Evolutionary conservation across 139 green algal species (phyloP), one percentile per base, ranked within the genome.

Genomic region (Micractinium conductrix): DNA sequence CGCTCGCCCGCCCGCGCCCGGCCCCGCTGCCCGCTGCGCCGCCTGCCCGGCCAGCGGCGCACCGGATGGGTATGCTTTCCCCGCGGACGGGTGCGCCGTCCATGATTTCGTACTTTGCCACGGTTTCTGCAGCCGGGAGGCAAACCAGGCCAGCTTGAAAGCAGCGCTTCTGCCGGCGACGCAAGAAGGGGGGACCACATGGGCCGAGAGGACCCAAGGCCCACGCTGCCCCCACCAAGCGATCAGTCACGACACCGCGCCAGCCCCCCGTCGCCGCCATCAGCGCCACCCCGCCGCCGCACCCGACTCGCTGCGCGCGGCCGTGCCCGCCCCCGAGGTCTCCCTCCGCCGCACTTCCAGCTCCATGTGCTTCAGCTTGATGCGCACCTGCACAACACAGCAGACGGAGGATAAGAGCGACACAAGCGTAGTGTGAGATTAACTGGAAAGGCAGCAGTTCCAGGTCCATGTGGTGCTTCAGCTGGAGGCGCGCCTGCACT

Each of bases 281-380:
- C n/a, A n/a, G 38, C 24, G 60, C 63, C 6, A 30, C 63, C n/a
- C 10, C n/a, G 4, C n/a, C 63, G 37, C 2, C 75, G 30, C 38
- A 82, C 76, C 76, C 38, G 76, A 82, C 87, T 99, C 96, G 80
- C 84, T 98, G 85, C 99, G 96, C 68, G 93, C 92, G n/a, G 88
- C 88, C 62, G 83, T 88, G 35, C 95, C 95, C 0, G 84, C 89
- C n/a, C 96, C 96, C 2, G 90, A 95, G 37, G 96, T 98, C 89
- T 99, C 97, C 30, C 95, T 89, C 40, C 97, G 91, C 70, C 95
- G 90, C 40, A 99, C 98, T 92, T 99, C 97, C 37, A 99, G 85
- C 93, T 99, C 97, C 97, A 99, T 99, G 93, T 99, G 95, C 89
- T 99, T 99, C 45, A 99, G 92, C 89, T 98, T 98, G 87, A 99